These are phyloP conservation scores for Alternaria angustiovoidea DNA, from an alignment of 2,329 filamentous ascomycete genomes.

Conservation along the genomic window DNA sequence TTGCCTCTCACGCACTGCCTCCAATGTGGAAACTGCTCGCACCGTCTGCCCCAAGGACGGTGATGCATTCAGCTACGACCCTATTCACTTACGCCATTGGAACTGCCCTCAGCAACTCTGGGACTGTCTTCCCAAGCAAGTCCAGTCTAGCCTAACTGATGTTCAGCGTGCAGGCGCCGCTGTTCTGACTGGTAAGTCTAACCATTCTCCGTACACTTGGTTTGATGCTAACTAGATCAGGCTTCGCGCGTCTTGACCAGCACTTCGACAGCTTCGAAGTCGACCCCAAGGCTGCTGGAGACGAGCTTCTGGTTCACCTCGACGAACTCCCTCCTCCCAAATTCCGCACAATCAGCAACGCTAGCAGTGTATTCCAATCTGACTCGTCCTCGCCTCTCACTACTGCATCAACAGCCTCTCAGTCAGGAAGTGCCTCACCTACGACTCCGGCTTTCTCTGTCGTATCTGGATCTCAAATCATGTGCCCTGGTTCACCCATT, in stretches of 20 bases:
- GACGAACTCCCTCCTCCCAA: constrained; percentile 37
- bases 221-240: constrained; percentile 28
- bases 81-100: constrained; percentile 50
- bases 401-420: constrained; percentile 33
- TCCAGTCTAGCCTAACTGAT: constrained; percentile 45
- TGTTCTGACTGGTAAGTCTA: constrained; percentile 52
- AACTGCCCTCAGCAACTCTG: constrained; percentile 49
- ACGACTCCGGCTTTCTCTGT: constrained; percentile 25
- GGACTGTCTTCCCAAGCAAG: constrained; percentile 45
- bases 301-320: constrained; percentile 34
- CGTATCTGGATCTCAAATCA: constrained; percentile 25
- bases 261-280: constrained; percentile 29
- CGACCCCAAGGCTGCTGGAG: constrained; percentile 29
- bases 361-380: constrained; percentile 41
- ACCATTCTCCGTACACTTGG: constrained; percentile 14
- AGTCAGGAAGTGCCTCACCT: constrained; percentile 38
- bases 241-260: constrained; percentile 43
- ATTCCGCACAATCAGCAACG: constrained; percentile 39
- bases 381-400: constrained; percentile 36
- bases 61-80: constrained; percentile 50
- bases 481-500: constrained; percentile 40
- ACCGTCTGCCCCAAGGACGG: constrained; percentile 45
- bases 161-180: constrained; percentile 57
- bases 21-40: constrained; percentile 39
- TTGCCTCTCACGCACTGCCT: constrained; percentile 30